Evolutionary conservation across 169 alveolate species (phyloP).

Genomic region (Neospora caninum): DNA sequence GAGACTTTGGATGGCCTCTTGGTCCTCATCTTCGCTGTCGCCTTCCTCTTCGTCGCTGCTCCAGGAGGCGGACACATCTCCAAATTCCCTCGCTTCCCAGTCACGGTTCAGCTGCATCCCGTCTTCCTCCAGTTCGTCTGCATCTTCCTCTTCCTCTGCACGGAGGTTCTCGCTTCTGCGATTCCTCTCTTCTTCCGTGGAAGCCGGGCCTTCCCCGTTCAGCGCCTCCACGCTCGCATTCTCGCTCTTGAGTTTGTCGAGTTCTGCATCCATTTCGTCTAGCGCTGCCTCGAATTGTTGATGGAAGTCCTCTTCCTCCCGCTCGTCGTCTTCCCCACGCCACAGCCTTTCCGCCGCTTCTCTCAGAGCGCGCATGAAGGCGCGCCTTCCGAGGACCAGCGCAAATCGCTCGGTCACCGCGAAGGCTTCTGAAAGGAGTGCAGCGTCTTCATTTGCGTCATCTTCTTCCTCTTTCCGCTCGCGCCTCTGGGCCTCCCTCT

Average conservation of each 20-base stretch:
- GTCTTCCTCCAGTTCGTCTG: not conserved
- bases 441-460: not conserved
- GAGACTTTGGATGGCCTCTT: not conserved
- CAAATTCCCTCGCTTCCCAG: conserved; percentile 6
- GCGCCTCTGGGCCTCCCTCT: not conserved
- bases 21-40: not conserved
- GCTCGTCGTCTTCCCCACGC: not conserved
- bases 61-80: not conserved
- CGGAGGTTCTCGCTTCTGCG: not conserved
- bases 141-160: not conserved
- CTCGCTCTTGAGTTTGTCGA: not conserved
- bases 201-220: not conserved
- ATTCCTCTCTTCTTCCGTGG: not conserved
- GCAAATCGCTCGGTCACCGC: not conserved
- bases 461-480: not conserved
- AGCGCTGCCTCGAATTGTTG: not conserved
- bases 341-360: not conserved
- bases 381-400: not conserved
- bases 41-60: conserved; percentile 27
- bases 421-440: not conserved
- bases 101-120: not conserved
- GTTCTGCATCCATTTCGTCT: conserved; percentile 15
- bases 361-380: not conserved
- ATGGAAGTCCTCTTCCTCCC: not conserved
- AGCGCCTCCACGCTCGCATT: not conserved